Evolutionary conservation across 2,329 filamentous ascomycete genomes (phyloP).

Genomic region (Neonectria faginata): DNA sequence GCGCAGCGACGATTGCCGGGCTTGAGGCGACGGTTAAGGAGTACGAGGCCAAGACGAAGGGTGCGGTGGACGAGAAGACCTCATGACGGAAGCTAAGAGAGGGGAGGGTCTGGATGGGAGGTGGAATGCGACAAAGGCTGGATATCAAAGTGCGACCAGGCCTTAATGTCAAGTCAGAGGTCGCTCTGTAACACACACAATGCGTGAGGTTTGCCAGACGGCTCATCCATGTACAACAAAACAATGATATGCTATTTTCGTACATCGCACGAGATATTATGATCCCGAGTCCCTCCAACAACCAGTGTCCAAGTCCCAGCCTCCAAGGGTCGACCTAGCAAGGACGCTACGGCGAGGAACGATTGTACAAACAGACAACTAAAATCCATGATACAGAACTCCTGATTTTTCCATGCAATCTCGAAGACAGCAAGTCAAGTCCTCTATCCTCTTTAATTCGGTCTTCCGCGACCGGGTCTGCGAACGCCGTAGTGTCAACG

Average conservation of each 20-base stretch:
- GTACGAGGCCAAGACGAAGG: constrained; percentile 46
- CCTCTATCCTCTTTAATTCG: not conserved
- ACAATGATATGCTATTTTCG: constrained; percentile 13
- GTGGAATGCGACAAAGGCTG: not conserved
- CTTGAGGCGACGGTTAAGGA: constrained; percentile 55
- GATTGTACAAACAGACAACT: not conserved
- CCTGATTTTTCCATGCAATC: constrained; percentile 11
- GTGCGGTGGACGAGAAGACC: constrained; percentile 29
- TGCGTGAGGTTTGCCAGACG: not conserved
- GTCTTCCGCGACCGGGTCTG: constrained; percentile 2
- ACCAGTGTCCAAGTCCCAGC: not conserved
- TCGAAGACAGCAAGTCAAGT: constrained; percentile 18
- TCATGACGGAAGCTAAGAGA: constrained; percentile 26
- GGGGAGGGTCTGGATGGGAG: too few species aligned
- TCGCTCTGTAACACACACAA: not conserved
- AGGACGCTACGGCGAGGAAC: constrained; percentile 1
- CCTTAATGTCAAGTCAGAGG: not conserved
- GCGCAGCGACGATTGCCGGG: constrained; percentile 49
- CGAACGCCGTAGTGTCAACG: constrained; percentile 20
- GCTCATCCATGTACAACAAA: constrained; percentile 18
- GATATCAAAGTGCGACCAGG: not conserved
- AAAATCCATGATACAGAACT: constrained; percentile 16
- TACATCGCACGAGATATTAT: constrained; percentile 8
- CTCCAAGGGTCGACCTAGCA: not conserved
- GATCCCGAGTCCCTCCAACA: not conserved